Percentiles rank a stretch among this genome's conserved stretches.
Evolutionary conservation across 192 early-diverging fungal genomes (phyloP).

Genomic region (Coemansia javaensis): DNA sequence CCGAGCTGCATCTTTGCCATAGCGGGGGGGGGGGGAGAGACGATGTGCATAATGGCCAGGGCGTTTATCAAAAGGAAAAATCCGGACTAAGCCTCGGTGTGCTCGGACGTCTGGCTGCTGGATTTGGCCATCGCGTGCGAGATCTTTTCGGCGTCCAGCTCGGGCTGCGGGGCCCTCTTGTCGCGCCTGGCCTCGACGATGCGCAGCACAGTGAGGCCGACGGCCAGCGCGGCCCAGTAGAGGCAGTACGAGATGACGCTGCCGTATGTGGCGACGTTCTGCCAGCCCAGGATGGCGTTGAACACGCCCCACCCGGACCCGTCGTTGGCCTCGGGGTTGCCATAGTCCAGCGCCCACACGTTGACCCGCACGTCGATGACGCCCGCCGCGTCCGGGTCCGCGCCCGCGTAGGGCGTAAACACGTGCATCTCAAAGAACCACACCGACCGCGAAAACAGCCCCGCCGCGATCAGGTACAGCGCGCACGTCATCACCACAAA

Average conservation of each 20-base stretch:
- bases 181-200: constrained; percentile 21
- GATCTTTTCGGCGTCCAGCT: too few relatives aligned
- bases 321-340: constrained; percentile 55
- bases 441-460: constrained; percentile 67
- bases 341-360: constrained; percentile 61
- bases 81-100: too few relatives aligned
- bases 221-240: constrained; percentile 67
- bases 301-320: constrained; percentile 64
- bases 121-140: too few relatives aligned
- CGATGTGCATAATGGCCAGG: too few relatives aligned
- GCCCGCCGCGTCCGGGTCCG: constrained; percentile 56
- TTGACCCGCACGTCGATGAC: constrained; percentile 57
- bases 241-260: constrained; percentile 71
- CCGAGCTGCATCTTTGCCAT: too few relatives aligned
- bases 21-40: too few relatives aligned
- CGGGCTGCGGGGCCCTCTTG: too few relatives aligned
- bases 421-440: constrained; percentile 62
- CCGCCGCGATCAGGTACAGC: constrained; percentile 77
- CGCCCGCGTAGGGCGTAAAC: constrained; percentile 65
- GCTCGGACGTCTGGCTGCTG: too few relatives aligned
- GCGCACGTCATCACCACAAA: constrained; percentile 67
- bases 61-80: too few relatives aligned
- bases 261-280: constrained; percentile 66
- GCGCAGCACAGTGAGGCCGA: constrained; percentile 44
- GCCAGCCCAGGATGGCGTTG: constrained; percentile 74